Evolutionary conservation across 2,329 filamentous ascomycete species (phyloP), one percentile per base, ranked within the genome.

Genomic region (Gremmenia infestans): DNA sequence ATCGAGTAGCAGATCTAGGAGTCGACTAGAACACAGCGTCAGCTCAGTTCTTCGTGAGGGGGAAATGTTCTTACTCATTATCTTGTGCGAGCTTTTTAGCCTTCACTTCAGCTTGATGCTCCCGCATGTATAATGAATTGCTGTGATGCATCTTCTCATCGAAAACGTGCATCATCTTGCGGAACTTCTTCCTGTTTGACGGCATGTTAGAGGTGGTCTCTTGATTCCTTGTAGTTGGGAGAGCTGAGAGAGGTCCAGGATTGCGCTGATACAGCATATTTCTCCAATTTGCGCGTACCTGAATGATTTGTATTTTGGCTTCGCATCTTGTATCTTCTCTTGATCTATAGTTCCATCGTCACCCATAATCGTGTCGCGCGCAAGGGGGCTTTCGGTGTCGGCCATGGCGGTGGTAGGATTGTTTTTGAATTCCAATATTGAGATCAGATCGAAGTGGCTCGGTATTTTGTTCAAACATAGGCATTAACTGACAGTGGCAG

Each of bases 151-250:
- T 89, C 67, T 83, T 84, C 50, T 85, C 79, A 65, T 94, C 88
- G 68, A 94, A 95, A 28, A 80, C 78, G 70, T 87, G 80, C 73
- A 88, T 86, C 85, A 94, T 89, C 80, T 95, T 95, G 67, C 88
- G 87, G 72, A 95, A 99, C 78, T 99, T 99, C 76, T 96, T 96
- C 81, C 89, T 91, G 79, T 81, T 87, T 46, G 83, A 87, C 68
- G 83, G 19, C 49, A 54, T 55, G 49, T 69, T 62, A 69, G 65
- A 53, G 47, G 25, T 23, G 39, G 14, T 86, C 72, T 86, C 83
- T 4, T 76, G 80, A 67, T 74, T 28, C 28, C 77, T 72, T 40
- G 19, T 19, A 19, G 32, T 23, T 49, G 19, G 45, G 12, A 35
- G 36, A 23, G 35, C 11, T 19, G 23, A 22, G 19, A 37, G 19